Conservation (phyloP, 2,329 filamentous ascomycete species). For the Cladosporium oxysporum region DNA sequence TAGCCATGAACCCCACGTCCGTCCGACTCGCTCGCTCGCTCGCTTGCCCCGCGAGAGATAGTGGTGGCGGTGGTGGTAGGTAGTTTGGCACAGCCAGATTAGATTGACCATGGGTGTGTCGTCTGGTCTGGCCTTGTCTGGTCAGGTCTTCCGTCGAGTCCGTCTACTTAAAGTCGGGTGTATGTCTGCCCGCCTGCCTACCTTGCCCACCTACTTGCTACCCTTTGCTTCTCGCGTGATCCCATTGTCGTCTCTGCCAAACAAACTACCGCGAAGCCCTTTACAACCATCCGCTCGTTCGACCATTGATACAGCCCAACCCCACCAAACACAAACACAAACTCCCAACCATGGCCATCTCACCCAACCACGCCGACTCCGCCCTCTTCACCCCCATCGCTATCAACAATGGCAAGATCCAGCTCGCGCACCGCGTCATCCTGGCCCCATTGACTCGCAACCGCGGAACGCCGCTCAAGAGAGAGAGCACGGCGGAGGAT, state of each 20-base stretch:
- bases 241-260: background rate
- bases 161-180: background rate
- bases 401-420: constrained; percentile 45
- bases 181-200: background rate
- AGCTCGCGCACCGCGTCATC: constrained; percentile 54
- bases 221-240: background rate
- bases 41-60: background rate
- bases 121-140: background rate
- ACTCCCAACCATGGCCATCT: background rate
- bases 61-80: background rate
- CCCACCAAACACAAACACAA: background rate
- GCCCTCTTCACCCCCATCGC: constrained; percentile 47
- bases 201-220: background rate
- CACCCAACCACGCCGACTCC: background rate
- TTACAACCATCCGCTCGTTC: background rate
- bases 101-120: background rate
- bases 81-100: background rate
- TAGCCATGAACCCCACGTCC: no score
- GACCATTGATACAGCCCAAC: background rate
- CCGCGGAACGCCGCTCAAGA: constrained; percentile 46
- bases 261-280: background rate
- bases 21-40: no score
- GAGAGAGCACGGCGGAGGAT: constrained; percentile 46
- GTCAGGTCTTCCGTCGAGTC: background rate
- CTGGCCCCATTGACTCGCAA: constrained; percentile 61